These are phyloP conservation scores for Forsythia suspensa DNA, from an alignment of 257 asterid species.

Conservation along the genomic window DNA sequence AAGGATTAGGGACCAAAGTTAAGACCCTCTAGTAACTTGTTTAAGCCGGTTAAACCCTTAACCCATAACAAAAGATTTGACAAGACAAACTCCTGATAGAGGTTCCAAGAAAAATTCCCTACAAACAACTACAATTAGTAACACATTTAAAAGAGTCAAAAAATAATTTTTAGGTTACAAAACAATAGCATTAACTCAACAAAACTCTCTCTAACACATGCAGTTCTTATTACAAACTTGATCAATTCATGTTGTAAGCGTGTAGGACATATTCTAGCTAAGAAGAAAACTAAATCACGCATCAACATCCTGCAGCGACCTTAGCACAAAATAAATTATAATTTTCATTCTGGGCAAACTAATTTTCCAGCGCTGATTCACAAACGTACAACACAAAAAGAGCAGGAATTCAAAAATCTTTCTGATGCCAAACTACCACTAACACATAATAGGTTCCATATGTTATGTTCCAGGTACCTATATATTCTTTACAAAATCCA, in stretches of 20 bases:
- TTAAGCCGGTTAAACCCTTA: no score
- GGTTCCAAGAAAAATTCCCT: neutral
- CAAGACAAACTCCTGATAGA: neutral
- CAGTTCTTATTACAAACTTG: neutral
- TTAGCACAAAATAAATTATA: neutral
- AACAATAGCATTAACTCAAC: neutral
- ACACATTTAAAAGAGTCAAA: neutral
- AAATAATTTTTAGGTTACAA: neutral
- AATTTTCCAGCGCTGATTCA: neutral
- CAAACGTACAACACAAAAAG: neutral
- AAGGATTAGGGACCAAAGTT: no score
- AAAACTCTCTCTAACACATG: no score
- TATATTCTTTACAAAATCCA: neutral
- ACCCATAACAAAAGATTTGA: neutral
- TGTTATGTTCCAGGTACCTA: neutral
- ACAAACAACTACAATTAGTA: no score
- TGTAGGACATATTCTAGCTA: neutral
- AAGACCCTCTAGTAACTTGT: no score
- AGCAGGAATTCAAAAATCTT: neutral
- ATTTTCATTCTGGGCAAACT: neutral
- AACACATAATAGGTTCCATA: neutral
- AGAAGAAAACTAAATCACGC: no score
- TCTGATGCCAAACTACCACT: neutral
- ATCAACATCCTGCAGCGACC: neutral
- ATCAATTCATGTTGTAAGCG: neutral